Base-by-base conservation (phyloP, 2,329 filamentous ascomycete species). In the Pseudomassariella vexata region DNA sequence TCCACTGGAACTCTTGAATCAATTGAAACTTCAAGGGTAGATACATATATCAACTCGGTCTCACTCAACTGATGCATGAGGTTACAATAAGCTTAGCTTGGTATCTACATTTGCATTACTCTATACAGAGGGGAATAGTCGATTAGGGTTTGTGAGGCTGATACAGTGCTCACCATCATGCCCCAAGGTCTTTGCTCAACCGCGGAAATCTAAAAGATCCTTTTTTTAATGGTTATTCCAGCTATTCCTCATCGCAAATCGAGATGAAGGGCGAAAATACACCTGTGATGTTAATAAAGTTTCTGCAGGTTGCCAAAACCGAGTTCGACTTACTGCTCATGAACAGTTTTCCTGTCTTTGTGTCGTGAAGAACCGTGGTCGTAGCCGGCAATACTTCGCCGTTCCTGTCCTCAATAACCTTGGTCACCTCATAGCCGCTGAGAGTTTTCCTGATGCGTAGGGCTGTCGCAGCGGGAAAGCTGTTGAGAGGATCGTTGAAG, bases 331-430 rank as follows among this genome's bases (percentile, higher is more conserved):
- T 18, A 53, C 51, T 37, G 18, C 42, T 38, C 12, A 51, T 35
- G 22, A 54, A 54, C 24, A 54, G 22, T 17, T 45, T 44, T 8
- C 50, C 47, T 1, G 50, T 53, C 30, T 40, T 45, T 9, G 44
- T 46, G 33, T 53, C 50, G 21, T 52, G 49, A 11, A 53, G 30
- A 6, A 42, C 51, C 1, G 40, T 44, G 15, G 49, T 52, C 6
- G 44, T 19, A 5, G 33, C 45, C 4, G 49, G 45, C 9, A 54
- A 35, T 8, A 50, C 38, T 30, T 49, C 49, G 2, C 33, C 44
- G 7, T 39, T 18, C 1, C 40, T 37, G 30, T 54, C 51, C 35
- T 54, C 51, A 6, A 54, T 33, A 4, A 49, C 30, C 40, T 54
- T 54, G 28, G 45, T 38, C 20, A 46, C 44, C 19, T 19, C 22